Evolutionary conservation across 345 rosid genomes (phyloP).

Genomic region (Excoecaria agallocha): DNA sequence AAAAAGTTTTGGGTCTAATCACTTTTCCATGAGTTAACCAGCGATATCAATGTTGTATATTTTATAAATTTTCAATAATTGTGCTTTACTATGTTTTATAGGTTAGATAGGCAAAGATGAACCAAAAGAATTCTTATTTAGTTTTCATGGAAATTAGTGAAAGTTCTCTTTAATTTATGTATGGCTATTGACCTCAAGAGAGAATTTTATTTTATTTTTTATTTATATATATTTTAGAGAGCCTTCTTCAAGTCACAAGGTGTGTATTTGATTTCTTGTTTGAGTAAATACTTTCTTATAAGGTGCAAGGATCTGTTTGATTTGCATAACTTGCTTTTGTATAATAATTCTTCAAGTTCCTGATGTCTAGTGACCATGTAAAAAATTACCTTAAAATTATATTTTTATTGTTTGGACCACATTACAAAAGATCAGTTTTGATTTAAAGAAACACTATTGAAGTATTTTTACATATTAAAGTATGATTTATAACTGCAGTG

Average conservation of each 20-base stretch:
- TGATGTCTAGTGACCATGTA: not conserved
- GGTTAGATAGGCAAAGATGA: not conserved
- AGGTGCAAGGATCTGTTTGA: not conserved
- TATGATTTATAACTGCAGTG: not conserved
- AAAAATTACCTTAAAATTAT: not conserved
- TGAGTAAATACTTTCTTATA: not conserved
- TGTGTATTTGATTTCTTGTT: not conserved
- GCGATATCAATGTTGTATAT: not conserved
- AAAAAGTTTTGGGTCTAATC: constrained; percentile 5
- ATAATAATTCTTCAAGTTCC: not conserved
- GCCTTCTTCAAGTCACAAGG: not conserved
- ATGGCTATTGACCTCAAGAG: not conserved
- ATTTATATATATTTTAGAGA: not conserved
- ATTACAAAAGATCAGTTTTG: not conserved
- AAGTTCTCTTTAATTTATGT: not conserved
- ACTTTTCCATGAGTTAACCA: not conserved
- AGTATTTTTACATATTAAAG: no score
- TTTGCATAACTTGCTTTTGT: not conserved
- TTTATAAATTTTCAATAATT: not conserved
- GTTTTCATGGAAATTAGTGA: not conserved
- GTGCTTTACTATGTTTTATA: not conserved
- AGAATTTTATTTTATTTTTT: not conserved
- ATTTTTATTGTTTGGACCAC: not conserved
- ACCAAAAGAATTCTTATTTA: not conserved
- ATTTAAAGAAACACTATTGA: not conserved